Percentiles rank a stretch among this genome's conserved stretches.
Conservation (phyloP, 106 monocot species). For the Phalaenopsis equestris region DNA sequence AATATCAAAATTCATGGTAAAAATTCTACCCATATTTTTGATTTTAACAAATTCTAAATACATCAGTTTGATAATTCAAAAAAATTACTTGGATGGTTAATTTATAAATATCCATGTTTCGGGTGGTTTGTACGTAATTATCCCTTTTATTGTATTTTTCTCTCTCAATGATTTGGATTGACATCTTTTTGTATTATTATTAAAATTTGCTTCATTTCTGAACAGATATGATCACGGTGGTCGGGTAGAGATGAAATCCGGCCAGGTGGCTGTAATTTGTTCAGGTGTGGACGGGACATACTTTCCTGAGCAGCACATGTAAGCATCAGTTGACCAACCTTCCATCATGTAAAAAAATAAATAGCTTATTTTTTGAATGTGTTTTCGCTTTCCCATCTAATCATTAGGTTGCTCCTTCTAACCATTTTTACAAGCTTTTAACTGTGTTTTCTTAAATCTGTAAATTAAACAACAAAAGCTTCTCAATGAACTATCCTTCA, state of each 20-base stretch:
- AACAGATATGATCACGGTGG: constrained; percentile 34
- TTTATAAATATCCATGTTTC: too few species aligned
- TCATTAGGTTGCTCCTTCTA: not conserved
- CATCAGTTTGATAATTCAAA: too few species aligned
- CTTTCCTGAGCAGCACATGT: constrained; percentile 69
- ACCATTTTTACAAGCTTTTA: not conserved
- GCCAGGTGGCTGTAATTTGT: constrained; percentile 52
- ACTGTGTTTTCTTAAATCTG: not conserved
- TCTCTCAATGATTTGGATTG: not conserved
- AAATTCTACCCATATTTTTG: too few species aligned
- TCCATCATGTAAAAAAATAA: not conserved
- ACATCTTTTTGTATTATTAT: not conserved
- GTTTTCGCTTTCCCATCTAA: not conserved
- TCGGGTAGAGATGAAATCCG: constrained; percentile 16
- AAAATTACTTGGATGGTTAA: too few species aligned
- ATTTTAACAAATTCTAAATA: too few species aligned
- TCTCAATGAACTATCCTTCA: not conserved
- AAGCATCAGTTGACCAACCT: constrained; percentile 25
- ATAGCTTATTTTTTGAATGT: not conserved
- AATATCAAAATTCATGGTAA: too few species aligned
- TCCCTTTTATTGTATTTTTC: not conserved
- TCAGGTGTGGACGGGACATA: constrained; percentile 68
- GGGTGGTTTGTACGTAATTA: too few species aligned
- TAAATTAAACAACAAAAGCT: not conserved
- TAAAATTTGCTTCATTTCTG: not conserved